Percentiles rank a stretch among this genome's conserved stretches.
Conservation (phyloP, 345 rosid genomes). For the Physaria fendleri region DNA sequence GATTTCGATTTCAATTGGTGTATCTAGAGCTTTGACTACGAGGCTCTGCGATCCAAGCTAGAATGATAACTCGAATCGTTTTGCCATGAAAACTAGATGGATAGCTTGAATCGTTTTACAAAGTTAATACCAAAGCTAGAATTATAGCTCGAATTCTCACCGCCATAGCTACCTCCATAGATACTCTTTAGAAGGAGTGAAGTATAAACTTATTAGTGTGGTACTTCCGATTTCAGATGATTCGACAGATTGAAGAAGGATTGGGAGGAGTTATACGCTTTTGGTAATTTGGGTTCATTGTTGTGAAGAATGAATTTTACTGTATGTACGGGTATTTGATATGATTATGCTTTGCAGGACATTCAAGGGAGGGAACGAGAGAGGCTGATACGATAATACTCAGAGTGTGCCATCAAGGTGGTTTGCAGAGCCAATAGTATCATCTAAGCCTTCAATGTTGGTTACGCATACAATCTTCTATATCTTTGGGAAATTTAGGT, state of each 20-base stretch:
- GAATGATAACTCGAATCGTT: too few species aligned
- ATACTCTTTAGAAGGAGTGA: slow-evolving; percentile 68
- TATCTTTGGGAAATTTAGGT: slow-evolving; percentile 82
- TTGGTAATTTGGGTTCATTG: slow-evolving; percentile 53
- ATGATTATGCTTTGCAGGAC: slow-evolving; percentile 35
- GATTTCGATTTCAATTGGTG: too few species aligned
- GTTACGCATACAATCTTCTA: slow-evolving; percentile 87
- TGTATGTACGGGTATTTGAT: background rate
- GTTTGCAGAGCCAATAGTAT: slow-evolving; percentile 92
- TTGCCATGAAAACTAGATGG: too few species aligned
- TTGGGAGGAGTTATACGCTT: slow-evolving; percentile 73
- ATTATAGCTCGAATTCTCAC: too few species aligned
- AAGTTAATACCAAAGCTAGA: too few species aligned
- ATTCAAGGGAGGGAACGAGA: slow-evolving; percentile 49
- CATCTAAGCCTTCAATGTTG: slow-evolving; percentile 88
- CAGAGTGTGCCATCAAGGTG: slow-evolving; percentile 80
- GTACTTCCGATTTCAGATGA: slow-evolving; percentile 56
- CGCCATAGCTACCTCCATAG: too few species aligned
- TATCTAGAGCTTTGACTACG: too few species aligned
- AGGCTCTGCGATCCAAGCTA: too few species aligned
- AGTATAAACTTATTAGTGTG: slow-evolving; percentile 58
- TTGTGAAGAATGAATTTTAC: background rate
- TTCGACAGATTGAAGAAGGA: slow-evolving; percentile 60
- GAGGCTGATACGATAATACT: slow-evolving; percentile 76
- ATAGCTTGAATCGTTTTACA: too few species aligned